phyloP scores from a whole-genome alignment of 495 filamentous ascomycete genomes.

The Talaromyces stipitatus region DNA sequence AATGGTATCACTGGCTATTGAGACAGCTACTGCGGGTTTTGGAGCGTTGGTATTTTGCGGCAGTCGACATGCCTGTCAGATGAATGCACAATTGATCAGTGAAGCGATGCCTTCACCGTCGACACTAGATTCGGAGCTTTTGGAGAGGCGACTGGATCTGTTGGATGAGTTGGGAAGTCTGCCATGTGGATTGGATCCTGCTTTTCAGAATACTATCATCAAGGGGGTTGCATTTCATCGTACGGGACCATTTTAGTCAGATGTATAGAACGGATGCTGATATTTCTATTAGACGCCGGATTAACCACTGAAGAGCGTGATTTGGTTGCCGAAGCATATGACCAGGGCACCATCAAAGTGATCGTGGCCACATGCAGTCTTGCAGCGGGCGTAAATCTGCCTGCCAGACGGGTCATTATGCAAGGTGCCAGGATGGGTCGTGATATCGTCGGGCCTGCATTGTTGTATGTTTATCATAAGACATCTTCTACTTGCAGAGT shows the following conservation, averaged over 20 bases:
- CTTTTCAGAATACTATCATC: constrained; percentile 54
- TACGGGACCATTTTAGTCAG: constrained; percentile 16
- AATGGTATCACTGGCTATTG: constrained; percentile 59
- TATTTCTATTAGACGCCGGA: constrained; percentile 48
- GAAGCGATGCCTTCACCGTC: constrained; percentile 46
- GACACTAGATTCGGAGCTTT: constrained; percentile 35
- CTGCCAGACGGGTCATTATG: constrained; percentile 70
- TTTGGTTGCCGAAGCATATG: constrained; percentile 64
- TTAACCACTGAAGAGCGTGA: constrained; percentile 77
- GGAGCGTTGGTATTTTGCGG: constrained; percentile 72
- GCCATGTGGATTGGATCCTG: constrained; percentile 58
- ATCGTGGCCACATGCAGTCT: constrained; percentile 78
- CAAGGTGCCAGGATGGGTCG: constrained; percentile 72
- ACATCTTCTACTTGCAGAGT: not conserved
- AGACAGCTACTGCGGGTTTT: constrained; percentile 58
- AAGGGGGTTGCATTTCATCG: constrained; percentile 73
- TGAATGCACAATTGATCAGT: constrained; percentile 55
- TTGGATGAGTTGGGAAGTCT: constrained; percentile 62
- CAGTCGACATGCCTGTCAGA: constrained; percentile 58
- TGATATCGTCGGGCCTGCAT: constrained; percentile 67
- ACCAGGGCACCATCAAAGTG: constrained; percentile 59
- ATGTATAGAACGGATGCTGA: not conserved
- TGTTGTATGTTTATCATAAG: constrained; percentile 46
- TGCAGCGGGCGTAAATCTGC: constrained; percentile 77
- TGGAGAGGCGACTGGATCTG: constrained; percentile 57